Evolutionary conservation across 2,329 filamentous ascomycete genomes (phyloP).

Genomic region (Diaporthe batatas): DNA sequence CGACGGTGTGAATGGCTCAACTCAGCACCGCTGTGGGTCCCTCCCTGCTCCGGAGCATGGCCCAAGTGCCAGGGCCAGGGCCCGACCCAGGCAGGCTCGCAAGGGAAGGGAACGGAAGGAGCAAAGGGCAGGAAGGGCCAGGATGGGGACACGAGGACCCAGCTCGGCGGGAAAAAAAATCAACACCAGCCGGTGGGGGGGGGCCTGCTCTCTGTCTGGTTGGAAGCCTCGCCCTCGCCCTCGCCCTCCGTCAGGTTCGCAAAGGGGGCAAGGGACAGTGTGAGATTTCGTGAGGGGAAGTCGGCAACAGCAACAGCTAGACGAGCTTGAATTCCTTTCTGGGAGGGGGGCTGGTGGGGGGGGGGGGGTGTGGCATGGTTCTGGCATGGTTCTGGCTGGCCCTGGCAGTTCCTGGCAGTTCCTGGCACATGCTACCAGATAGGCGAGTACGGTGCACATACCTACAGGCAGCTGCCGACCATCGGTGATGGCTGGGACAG

Average conservation of each 20-base stretch:
- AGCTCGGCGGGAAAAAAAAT: constrained; percentile 29
- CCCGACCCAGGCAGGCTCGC: constrained; percentile 1
- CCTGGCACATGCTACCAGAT: too few species aligned
- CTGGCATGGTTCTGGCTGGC: not conserved
- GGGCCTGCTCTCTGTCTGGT: not conserved
- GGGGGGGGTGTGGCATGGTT: not conserved
- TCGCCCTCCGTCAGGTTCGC: not conserved
- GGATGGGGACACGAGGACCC: not conserved
- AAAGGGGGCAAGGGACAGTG: constrained; percentile 3
- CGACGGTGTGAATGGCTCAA: constrained; percentile 40
- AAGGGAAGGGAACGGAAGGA: not conserved
- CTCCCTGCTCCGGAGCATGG: constrained; percentile 24
- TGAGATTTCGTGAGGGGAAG: constrained; percentile 15
- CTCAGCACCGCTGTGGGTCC: constrained; percentile 35
- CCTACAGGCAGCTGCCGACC: constrained; percentile 8
- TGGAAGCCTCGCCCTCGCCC: not conserved
- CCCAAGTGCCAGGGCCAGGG: constrained; percentile 25
- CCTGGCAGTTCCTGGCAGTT: constrained; percentile 19
- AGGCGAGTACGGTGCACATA: too few species aligned
- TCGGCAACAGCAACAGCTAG: constrained; percentile 5
- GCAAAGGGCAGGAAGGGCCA: not conserved
- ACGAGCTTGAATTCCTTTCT: constrained; percentile 20
- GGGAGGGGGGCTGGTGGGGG: constrained; percentile 9
- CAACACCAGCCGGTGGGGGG: not conserved
- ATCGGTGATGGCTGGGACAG: constrained; percentile 23